A percentile compares a stretch with the other conserved stretches of the same genome.
Conservation (phyloP, 1,139 yeast species). For the Saccharomycopsis hybrid region DNA sequence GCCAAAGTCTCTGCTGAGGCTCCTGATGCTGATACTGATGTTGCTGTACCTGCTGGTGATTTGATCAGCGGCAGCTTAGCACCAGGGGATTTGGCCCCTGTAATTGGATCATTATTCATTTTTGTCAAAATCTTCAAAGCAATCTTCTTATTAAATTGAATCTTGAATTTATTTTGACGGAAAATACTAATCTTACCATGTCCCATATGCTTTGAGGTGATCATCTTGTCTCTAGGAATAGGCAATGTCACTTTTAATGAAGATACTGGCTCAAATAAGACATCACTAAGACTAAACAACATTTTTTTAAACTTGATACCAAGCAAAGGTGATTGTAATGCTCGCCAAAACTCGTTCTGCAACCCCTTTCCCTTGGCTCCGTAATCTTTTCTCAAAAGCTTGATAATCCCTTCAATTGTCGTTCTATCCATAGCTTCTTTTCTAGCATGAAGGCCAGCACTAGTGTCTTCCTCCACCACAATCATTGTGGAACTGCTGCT, state of each 20-base stretch:
- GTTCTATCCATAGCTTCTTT: slow-evolving; percentile 41
- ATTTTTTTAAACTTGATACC: slow-evolving; percentile 56
- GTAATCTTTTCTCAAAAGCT: slow-evolving; percentile 58
- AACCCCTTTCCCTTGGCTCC: slow-evolving; percentile 54
- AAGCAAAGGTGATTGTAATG: slow-evolving; percentile 55
- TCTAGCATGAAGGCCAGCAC: slow-evolving; percentile 39
- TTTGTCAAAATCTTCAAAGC: slow-evolving; percentile 19
- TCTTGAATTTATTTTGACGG: slow-evolving; percentile 20
- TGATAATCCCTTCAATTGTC: slow-evolving; percentile 43
- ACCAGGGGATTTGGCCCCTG: neutral
- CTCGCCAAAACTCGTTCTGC: slow-evolving; percentile 56
- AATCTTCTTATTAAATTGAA: slow-evolving; percentile 20
- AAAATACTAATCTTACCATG: slow-evolving; percentile 38
- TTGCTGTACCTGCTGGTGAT: too few species aligned
- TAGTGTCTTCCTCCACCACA: slow-evolving; percentile 40
- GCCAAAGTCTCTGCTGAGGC: too few species aligned
- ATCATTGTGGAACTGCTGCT: slow-evolving; percentile 29
- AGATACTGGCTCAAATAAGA: slow-evolving; percentile 61
- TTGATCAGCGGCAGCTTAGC: too few species aligned
- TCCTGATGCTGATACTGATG: too few species aligned
- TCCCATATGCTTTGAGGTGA: slow-evolving; percentile 50
- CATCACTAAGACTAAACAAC: slow-evolving; percentile 57
- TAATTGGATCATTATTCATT: slow-evolving; percentile 8
- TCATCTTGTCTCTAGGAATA: slow-evolving; percentile 61
- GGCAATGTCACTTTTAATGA: slow-evolving; percentile 54